Conservation (phyloP, 768 basidiomycete genomes). For the Suillus hirtellus region DNA sequence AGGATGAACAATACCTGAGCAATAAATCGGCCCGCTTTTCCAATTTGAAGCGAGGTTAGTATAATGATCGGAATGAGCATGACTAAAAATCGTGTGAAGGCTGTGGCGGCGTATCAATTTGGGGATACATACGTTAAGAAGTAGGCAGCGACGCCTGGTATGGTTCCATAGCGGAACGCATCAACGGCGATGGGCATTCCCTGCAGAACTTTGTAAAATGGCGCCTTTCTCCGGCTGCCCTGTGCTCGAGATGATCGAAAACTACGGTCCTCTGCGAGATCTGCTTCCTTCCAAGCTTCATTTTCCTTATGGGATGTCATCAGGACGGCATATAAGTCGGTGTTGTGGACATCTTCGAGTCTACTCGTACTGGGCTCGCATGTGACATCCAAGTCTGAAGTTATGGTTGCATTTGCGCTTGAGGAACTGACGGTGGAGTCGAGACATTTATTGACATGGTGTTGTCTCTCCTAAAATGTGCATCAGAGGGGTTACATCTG, state of each 20-base stretch:
- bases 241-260: conserved; percentile 48
- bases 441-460: conserved; percentile 61
- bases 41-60: conserved; percentile 88
- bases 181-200: conserved; percentile 99
- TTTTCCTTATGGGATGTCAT: conserved; percentile 87
- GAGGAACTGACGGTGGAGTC: conserved; percentile 32
- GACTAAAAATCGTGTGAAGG: conserved; percentile 46
- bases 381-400: conserved; percentile 1
- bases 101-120: neutral
- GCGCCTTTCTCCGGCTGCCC: conserved; percentile 68
- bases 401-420: neutral
- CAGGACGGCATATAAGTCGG: conserved; percentile 71
- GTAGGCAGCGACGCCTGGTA: conserved; percentile 88
- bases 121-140: conserved; percentile 69
- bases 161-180: conserved; percentile 91
- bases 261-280: conserved; percentile 48
- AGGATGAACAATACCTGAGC: conserved; percentile 52
- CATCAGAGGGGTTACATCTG: conserved; percentile 10
- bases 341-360: conserved; percentile 2
- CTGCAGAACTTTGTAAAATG: conserved; percentile 93
- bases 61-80: conserved; percentile 97
- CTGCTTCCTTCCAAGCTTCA: conserved; percentile 83
- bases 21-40: conserved; percentile 94
- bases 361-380: conserved; percentile 1
- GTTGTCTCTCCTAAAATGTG: conserved; percentile 44